Base-by-base conservation (phyloP, 129 eudicot genomes). In the Flaveria brownii region DNA sequence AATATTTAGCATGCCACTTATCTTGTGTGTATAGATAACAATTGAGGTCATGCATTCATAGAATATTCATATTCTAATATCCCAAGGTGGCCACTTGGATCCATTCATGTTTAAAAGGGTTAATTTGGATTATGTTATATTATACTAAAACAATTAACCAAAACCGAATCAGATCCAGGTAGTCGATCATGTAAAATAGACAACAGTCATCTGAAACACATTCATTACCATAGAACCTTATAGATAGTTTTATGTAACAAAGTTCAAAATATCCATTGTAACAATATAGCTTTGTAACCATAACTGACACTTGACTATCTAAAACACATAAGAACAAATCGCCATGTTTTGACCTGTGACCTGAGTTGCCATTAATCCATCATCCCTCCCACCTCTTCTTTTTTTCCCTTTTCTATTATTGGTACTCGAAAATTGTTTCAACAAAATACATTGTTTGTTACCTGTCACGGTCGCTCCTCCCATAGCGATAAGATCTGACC, bases 401-500 rank as follows among this genome's bases (percentile, higher is more conserved):
- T 1, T 15, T 16, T 18, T 1, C 22, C 59, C 15, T 22, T 57
- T 22, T 28, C 33, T 57, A 57, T 57, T 20, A 22, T 54, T 22
- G 33, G 30, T 57, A 8, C 14, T 57, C 23, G 39, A 25, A 60
- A 60, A 9, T 11, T 11, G 15, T 33, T 8, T 2, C 51, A 66
- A 41, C 36, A 0, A 9, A 71, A 65, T 15, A 16, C 1, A 16
- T 22, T 9, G 61, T 14, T 39, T 18, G 72, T 62, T 80, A 95
- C 99, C 99, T 84, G 85, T 95, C 97, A 76, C 98, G 91, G 43
- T 89, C 95, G 56, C 77, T 82, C 82, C 95, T 85, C 72, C 96
- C 96, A 82, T 87, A 89, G 43, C 96, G 97, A 79, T 86, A 89
- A 16, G 92, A 76, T 70, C 97, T 87, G 7, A 89, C 82, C 43